These are phyloP conservation scores for Schizonepeta tenuifolia DNA, from an alignment of 257 asterid species.

Conservation along the genomic window DNA sequence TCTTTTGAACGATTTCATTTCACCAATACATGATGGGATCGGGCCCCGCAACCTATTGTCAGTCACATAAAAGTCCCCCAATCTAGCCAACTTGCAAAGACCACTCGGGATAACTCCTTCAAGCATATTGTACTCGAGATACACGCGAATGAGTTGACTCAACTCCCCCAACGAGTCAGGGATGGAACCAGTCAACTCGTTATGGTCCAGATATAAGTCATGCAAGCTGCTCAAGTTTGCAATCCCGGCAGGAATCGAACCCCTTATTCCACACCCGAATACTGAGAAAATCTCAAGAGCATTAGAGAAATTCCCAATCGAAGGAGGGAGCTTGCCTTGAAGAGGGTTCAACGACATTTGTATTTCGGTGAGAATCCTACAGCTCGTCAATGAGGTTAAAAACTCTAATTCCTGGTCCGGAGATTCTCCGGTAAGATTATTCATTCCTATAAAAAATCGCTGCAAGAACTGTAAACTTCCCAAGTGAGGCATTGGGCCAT, in stretches of 20 bases:
- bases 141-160: neutral
- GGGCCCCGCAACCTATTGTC: neutral
- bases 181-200: neutral
- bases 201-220: neutral
- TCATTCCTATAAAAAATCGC: slow-evolving; percentile 30
- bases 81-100: neutral
- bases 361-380: slow-evolving; percentile 24
- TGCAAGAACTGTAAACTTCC: slow-evolving; percentile 38
- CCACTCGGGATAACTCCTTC: neutral
- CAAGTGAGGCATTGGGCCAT: slow-evolving; percentile 45
- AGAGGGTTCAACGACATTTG: slow-evolving; percentile 47
- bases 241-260: neutral
- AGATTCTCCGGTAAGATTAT: slow-evolving; percentile 46
- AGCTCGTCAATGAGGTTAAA: slow-evolving; percentile 46
- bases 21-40: neutral
- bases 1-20: neutral
- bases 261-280: slow-evolving; percentile 37
- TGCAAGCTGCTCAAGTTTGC: neutral
- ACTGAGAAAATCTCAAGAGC: slow-evolving; percentile 35
- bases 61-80: slow-evolving; percentile 12
- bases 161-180: neutral
- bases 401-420: slow-evolving; percentile 38
- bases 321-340: slow-evolving; percentile 44
- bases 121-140: neutral
- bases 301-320: slow-evolving; percentile 50